Conservation (phyloP, 78 protist genomes). For the slime mould (Dictyostelium discoideum) region DNA sequence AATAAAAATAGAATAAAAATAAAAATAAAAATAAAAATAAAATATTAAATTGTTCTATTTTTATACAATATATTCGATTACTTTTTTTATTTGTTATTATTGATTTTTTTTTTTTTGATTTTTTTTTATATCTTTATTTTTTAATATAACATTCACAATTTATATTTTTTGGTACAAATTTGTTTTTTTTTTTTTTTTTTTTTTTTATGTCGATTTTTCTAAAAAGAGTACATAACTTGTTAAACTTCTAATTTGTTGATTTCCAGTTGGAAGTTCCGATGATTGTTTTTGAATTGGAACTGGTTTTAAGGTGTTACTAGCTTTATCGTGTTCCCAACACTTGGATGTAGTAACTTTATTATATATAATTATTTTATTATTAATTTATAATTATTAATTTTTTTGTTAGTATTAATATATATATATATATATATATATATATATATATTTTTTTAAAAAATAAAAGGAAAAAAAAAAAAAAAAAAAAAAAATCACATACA, state of each 20-base stretch:
- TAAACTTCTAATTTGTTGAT: slow-evolving; percentile 6
- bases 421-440: too few relatives aligned
- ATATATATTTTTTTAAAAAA: not conserved
- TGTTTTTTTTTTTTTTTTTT: not conserved
- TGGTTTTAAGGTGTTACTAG: slow-evolving; percentile 27
- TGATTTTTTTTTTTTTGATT: too few relatives aligned
- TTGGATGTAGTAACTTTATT: slow-evolving; percentile 24
- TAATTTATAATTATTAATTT: not conserved
- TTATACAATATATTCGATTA: not conserved
- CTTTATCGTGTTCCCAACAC: slow-evolving; percentile 31
- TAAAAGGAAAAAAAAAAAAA: too few relatives aligned
- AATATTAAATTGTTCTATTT: not conserved
- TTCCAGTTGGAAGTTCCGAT: not conserved
- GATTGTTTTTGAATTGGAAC: slow-evolving; percentile 1
- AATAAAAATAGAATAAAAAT: too few relatives aligned
- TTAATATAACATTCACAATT: not conserved
- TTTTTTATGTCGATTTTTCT: slow-evolving; percentile 19
- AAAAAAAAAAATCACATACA: not conserved
- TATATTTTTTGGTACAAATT: not conserved
- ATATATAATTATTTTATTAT: too few relatives aligned
- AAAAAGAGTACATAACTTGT: slow-evolving; percentile 46
- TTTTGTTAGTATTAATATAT: not conserved
- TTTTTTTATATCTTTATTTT: not conserved
- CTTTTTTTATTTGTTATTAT: not conserved
- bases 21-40: not conserved